Percentiles rank a stretch among this genome's conserved stretches.
Evolutionary conservation across 2,329 filamentous ascomycete species (phyloP).

Genomic region (Botrytis byssoidea): DNA sequence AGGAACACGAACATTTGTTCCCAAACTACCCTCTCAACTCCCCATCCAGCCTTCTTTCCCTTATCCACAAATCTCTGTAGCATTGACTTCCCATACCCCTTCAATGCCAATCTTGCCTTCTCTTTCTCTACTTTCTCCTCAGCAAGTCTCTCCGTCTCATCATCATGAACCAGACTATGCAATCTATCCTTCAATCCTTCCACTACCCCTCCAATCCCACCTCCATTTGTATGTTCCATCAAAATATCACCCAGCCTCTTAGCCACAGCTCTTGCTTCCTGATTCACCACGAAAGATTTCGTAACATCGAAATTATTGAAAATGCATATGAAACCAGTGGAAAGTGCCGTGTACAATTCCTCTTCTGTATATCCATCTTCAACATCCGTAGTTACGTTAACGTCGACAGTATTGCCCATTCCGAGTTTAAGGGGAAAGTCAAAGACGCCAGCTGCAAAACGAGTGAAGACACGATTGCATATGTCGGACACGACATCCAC

Average conservation of each 20-base stretch:
- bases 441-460: slow-evolving; percentile 53
- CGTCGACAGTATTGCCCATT: slow-evolving; percentile 11
- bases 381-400: slow-evolving; percentile 29
- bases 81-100: slow-evolving; percentile 63
- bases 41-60: slow-evolving; percentile 47
- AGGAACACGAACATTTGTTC: slow-evolving; percentile 32
- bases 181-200: slow-evolving; percentile 7
- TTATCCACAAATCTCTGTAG: slow-evolving; percentile 63
- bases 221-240: slow-evolving; percentile 64
- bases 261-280: slow-evolving; percentile 56
- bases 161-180: slow-evolving; percentile 2
- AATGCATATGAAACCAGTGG: slow-evolving; percentile 62
- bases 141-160: slow-evolving; percentile 37
- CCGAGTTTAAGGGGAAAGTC: slow-evolving; percentile 44
- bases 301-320: slow-evolving; percentile 63
- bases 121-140: slow-evolving; percentile 41
- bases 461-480: slow-evolving; percentile 52
- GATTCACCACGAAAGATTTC: slow-evolving; percentile 57
- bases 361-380: slow-evolving; percentile 14
- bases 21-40: slow-evolving; percentile 60
- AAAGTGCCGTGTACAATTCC: slow-evolving; percentile 44
- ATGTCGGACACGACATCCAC: slow-evolving; percentile 66
- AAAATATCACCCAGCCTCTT: slow-evolving; percentile 60
- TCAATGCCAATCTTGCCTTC: slow-evolving; percentile 52
- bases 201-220: slow-evolving; percentile 38